These are phyloP conservation scores for Kwoniella shivajii DNA, from an alignment of 1,284 basidiomycete genomes.

Conservation along the genomic window DNA sequence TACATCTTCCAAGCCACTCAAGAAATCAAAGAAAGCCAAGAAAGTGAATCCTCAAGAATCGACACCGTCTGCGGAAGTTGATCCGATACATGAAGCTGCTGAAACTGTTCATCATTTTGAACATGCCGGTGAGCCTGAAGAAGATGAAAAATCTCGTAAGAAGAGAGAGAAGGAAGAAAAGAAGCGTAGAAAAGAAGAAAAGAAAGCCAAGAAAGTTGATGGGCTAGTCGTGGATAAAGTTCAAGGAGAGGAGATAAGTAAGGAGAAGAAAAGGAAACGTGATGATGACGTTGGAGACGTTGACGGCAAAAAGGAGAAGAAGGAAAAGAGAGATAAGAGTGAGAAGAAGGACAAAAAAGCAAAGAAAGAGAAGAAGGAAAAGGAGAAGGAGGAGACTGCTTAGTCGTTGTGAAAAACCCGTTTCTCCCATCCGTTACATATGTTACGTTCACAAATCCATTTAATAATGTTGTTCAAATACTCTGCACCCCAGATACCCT, in stretches of 20 bases:
- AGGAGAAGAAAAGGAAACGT: conserved; percentile 5
- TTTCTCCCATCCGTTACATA: background rate
- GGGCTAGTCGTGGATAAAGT: conserved; percentile 4
- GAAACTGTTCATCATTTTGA: conserved; percentile 8
- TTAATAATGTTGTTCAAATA: background rate
- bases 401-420: background rate
- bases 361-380: background rate
- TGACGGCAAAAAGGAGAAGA: conserved; percentile 10
- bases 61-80: background rate
- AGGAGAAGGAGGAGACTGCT: conserved; percentile 8
- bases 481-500: background rate
- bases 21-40: conserved; percentile 19
- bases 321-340: background rate
- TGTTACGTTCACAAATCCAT: no score
- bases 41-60: conserved; percentile 25
- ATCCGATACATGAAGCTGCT: conserved; percentile 12
- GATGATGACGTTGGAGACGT: conserved; percentile 1
- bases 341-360: background rate
- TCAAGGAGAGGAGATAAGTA: background rate
- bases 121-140: conserved; percentile 9
- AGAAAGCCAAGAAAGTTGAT: conserved; percentile 15
- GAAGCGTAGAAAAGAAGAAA: conserved; percentile 14
- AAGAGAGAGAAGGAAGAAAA: conserved; percentile 21
- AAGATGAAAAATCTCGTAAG: conserved; percentile 14
- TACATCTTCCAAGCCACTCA: conserved; percentile 4